A percentile compares a stretch with the other conserved stretches of the same genome.
These are phyloP conservation scores for Furcasterigmium furcatum DNA, from an alignment of 2,329 filamentous ascomycete species.

Conservation along the genomic window DNA sequence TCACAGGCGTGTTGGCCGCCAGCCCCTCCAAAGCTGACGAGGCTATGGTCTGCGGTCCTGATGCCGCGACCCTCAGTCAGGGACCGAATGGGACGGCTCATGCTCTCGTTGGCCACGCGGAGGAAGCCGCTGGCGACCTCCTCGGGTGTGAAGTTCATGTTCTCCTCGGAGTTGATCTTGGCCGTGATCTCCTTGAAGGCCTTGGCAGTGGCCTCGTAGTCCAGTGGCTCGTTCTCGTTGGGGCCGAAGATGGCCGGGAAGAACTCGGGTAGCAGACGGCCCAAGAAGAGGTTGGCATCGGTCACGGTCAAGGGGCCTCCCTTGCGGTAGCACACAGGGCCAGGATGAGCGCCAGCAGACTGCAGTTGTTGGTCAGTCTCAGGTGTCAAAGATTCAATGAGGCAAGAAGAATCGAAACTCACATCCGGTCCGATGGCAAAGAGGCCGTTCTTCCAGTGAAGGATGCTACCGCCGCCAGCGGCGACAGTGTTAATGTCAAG, in stretches of 20 bases:
- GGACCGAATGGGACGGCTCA: constrained; percentile 29
- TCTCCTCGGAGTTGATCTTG: constrained; percentile 34
- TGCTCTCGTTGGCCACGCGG: constrained; percentile 30
- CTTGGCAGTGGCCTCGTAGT: constrained; percentile 31
- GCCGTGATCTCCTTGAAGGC: constrained; percentile 38
- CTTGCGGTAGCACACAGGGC: constrained; percentile 72
- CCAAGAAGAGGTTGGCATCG: constrained; percentile 68
- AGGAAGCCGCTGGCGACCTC: constrained; percentile 32
- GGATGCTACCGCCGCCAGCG: constrained; percentile 67
- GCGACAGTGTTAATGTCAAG: constrained; percentile 79
- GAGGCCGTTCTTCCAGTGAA: constrained; percentile 70
- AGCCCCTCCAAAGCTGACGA: constrained; percentile 29
- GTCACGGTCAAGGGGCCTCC: constrained; percentile 69
- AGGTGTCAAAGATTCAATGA: too few relatives aligned
- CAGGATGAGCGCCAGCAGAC: constrained; percentile 68
- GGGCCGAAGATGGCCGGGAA: constrained; percentile 73
- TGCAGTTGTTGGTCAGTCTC: too few relatives aligned
- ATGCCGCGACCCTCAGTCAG: constrained; percentile 31
- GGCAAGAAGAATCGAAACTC: too few relatives aligned
- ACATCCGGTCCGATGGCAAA: constrained; percentile 72
- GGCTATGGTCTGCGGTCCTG: constrained; percentile 27
- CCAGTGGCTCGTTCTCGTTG: constrained; percentile 56
- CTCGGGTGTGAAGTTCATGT: constrained; percentile 24
- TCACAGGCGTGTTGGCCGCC: constrained; percentile 41
- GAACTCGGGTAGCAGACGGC: constrained; percentile 57